Base-by-base conservation (phyloP, 2,329 filamentous ascomycete genomes). In the Ilyonectria destructans region DNA sequence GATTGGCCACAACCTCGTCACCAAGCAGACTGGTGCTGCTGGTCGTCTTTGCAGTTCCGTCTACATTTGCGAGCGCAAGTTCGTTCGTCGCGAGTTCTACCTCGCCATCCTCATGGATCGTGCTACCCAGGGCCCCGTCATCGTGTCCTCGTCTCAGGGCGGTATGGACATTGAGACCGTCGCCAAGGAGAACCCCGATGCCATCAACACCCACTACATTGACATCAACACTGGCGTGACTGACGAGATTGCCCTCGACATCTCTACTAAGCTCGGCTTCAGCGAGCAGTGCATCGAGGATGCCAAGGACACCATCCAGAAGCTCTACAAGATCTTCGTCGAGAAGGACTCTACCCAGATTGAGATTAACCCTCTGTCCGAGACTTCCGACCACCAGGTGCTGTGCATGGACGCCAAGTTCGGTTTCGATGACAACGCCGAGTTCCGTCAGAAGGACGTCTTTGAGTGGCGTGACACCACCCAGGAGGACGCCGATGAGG, bases 361-460 rank as follows among this genome's bases (percentile, higher is more conserved):
- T 80, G 96, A 99, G 87, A 99, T 99, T 88, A 99, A 99, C 90
- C 96, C 96, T 71, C 91, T 99, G 56, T 97, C 95, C 62, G 96
- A 99, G 89, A 99, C 96, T 71, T 97, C 93, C 61, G 96, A 99
- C 85, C 96, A 98, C 89, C 90, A 97, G 86, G 96, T 99, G 64
- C 90, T 99, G 80, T 97, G 95, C 86, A 99, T 99, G 96, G 96
- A 99, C 82, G 96, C 96, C 84, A 99, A 99, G 89, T 94, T 99
- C 78, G 93, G 91, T 80, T 99, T 99, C 82, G 96, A 99, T 82
- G 96, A 99, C 89, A 99, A 99, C 83, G 96, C 96, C 81, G 94
- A 97, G 68, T 99, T 96, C 91, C 92, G 96, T 82, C 96, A 99
- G 86, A 93, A 98, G 90, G 96, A 98, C 77, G 86, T 98, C 77